A percentile compares a stretch with the other conserved stretches of the same genome.
phyloP scores from a whole-genome alignment of 2,329 filamentous ascomycete genomes.

The Monilinia vaccinii-corymbosi region DNA sequence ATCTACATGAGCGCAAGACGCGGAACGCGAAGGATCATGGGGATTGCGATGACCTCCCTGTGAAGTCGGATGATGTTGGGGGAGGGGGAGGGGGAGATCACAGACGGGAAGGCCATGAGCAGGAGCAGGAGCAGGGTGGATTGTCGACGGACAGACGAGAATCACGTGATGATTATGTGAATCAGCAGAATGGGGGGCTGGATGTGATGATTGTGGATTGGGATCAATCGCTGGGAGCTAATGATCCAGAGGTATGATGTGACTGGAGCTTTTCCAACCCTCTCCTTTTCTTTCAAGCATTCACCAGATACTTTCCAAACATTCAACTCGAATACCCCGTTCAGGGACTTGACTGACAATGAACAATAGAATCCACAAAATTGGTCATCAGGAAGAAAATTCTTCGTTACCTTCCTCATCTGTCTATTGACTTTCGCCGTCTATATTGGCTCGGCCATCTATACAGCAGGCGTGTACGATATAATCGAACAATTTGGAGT shows the following conservation, averaged over 20 bases:
- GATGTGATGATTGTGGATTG: constrained; percentile 34
- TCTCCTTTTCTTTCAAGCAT: background rate
- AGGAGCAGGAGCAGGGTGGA: background rate
- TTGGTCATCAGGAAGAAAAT: constrained; percentile 38
- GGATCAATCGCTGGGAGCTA: constrained; percentile 41
- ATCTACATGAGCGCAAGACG: background rate
- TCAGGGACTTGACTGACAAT: constrained; percentile 16
- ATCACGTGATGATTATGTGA: background rate
- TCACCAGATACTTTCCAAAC: background rate
- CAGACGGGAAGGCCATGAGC: background rate
- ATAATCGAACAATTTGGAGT: constrained; percentile 47
- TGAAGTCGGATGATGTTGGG: background rate
- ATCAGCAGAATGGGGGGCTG: constrained; percentile 33
- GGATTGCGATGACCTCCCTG: background rate
- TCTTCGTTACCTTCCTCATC: constrained; percentile 38
- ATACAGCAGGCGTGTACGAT: constrained; percentile 37
- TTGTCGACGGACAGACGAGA: background rate
- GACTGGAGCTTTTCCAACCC: background rate
- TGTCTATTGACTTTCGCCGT: constrained; percentile 50
- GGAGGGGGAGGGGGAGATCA: background rate
- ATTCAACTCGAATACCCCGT: background rate
- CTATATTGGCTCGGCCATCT: constrained; percentile 42
- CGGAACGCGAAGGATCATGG: background rate
- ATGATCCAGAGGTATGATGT: constrained; percentile 35
- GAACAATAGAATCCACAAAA: constrained; percentile 44